Evolutionary conservation across 768 basidiomycete species (phyloP).

Genomic region (Lenzites betulinus): DNA sequence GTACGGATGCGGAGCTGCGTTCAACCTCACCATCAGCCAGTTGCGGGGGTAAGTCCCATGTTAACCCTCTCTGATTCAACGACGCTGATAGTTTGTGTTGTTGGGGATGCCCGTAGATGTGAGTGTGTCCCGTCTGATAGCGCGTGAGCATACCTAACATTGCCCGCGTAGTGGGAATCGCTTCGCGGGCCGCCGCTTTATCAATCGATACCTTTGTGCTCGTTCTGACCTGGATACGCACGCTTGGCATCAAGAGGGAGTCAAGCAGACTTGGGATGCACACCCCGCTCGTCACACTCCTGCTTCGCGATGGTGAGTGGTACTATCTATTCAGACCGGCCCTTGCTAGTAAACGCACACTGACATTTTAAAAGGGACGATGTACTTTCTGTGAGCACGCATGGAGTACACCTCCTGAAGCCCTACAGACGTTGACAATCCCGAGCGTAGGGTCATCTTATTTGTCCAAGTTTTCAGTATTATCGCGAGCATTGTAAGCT

Average conservation of each 20-base stretch:
- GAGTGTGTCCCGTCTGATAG: too few species aligned
- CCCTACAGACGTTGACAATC: background rate
- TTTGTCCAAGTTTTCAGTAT: conserved; percentile 18
- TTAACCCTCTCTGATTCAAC: too few species aligned
- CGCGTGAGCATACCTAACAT: too few species aligned
- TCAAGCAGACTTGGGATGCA: conserved; percentile 12
- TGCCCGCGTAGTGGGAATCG: conserved; percentile 5
- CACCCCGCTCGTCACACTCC: conserved; percentile 15
- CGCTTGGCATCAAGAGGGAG: conserved; percentile 12
- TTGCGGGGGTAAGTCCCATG: conserved; percentile 2
- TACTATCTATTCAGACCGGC: too few species aligned
- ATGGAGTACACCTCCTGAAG: too few species aligned
- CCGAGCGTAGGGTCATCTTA: conserved; percentile 1
- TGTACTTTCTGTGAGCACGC: conserved; percentile 17
- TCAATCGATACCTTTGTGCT: conserved; percentile 9
- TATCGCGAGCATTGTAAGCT: background rate
- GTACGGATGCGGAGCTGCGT: conserved; percentile 21
- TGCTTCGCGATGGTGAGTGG: conserved; percentile 20
- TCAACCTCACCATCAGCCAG: background rate
- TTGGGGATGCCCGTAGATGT: too few species aligned
- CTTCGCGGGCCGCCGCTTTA: background rate
- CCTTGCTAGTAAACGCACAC: too few species aligned
- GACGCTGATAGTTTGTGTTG: too few species aligned
- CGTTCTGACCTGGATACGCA: conserved; percentile 18
- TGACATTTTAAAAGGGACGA: conserved; percentile 7